Evolutionary conservation across 2,329 filamentous ascomycete species (phyloP), one percentile per base, ranked within the genome.

Genomic region (Cytospora piceicola): DNA sequence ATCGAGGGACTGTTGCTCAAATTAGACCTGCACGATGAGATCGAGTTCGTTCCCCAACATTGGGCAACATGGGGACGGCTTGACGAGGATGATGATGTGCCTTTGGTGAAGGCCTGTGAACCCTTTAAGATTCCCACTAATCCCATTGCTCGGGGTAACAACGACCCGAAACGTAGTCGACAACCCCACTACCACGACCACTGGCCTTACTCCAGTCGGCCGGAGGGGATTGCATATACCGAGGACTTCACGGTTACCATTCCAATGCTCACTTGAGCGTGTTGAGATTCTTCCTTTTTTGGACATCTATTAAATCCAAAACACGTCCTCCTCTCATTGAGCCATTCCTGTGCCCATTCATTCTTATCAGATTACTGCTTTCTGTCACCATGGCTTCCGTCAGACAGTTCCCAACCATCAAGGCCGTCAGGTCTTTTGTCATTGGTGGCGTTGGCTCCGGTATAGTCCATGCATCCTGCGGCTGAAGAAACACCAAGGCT

Each of bases 391-490:
- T 85, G 83, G 75, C 81, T 70, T 78, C 79, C 70, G 83, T 83
- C 67, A 81, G 78, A 70, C 74, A 82, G 9, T 93, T 93, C 71
- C 91, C 91, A 56, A 90, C 84, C 63, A 93, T 94, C 81, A 92
- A 91, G 79, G 85, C 88, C 74, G 80, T 94, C 67, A 83, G 88
- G 72, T 92, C 90, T 42, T 93, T 86, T 73, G 82, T 94, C 66
- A 90, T 92, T 63, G 83, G 86, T 65, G 89, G 89, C 61, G 81
- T 83, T 22, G 82, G 82, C 42, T 81, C 82, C 58, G 82, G 81
- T 81, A 69, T 34, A n/a, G 86, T 84, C 5, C 68, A 22, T 57
- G 30, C 57, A 15, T 36, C 3, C 14, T 3, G n/a, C 27, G 12
- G 15, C n/a, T 27, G 22, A 4, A 14, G 51, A 8, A n/a, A 30